Conservation (phyloP, 371 early-diverging fungal species). For the Actinomortierella ambigua region DNA sequence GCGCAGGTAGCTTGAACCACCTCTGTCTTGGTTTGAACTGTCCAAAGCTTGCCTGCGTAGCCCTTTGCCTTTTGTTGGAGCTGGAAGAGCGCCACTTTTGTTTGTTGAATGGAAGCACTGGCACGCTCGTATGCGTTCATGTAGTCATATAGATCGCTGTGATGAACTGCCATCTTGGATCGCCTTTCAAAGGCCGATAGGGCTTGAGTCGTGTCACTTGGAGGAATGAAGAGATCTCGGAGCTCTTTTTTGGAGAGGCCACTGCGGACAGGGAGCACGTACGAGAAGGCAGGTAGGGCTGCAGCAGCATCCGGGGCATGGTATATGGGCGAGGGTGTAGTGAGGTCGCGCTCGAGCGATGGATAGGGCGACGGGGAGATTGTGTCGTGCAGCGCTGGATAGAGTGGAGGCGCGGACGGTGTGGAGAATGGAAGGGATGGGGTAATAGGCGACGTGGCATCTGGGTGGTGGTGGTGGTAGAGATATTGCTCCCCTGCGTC, state of each 20-base stretch:
- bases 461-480: not conserved
- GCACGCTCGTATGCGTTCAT: constrained; percentile 24
- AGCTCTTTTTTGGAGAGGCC: constrained; percentile 5
- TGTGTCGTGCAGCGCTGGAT: constrained; percentile 3
- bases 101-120: constrained; percentile 29
- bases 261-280: not conserved
- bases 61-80: constrained; percentile 41
- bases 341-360: not conserved
- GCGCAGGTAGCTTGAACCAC: constrained; percentile 42
- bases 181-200: constrained; percentile 8
- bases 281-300: not conserved
- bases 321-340: not conserved
- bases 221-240: constrained; percentile 7
- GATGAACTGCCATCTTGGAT: not conserved
- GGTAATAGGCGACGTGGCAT: not conserved
- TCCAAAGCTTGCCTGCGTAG: constrained; percentile 47
- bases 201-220: constrained; percentile 9
- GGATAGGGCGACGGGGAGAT: constrained; percentile 1
- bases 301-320: not conserved
- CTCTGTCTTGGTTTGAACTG: constrained; percentile 34
- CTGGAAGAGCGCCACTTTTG: constrained; percentile 19
- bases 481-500: constrained; percentile 7
- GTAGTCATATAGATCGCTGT: constrained; percentile 14
- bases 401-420: constrained; percentile 12
- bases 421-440: constrained; percentile 4